phyloP scores from a whole-genome alignment of 495 filamentous ascomycete species.

The Aspergillus saccharolyticus region DNA sequence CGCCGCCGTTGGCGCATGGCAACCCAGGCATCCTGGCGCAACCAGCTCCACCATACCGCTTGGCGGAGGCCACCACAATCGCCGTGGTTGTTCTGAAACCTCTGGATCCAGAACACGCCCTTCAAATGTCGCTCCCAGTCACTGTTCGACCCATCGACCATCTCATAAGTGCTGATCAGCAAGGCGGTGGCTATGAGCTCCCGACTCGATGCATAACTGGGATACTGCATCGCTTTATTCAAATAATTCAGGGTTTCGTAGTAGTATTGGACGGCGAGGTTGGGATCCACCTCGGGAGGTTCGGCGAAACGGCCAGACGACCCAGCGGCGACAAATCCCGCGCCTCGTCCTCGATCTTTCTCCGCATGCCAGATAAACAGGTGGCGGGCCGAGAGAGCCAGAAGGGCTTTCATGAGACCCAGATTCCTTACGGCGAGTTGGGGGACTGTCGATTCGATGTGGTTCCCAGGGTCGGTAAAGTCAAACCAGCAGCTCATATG shows the following conservation, averaged over 20 bases:
- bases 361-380: constrained; percentile 10
- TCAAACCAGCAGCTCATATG: constrained; percentile 21
- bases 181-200: constrained; percentile 25
- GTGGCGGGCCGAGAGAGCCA: constrained; percentile 24
- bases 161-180: constrained; percentile 27
- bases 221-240: constrained; percentile 24
- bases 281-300: constrained; percentile 6
- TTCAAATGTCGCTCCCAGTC: constrained; percentile 29
- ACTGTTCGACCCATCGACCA: constrained; percentile 25
- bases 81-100: constrained; percentile 24
- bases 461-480: constrained; percentile 20
- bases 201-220: constrained; percentile 18
- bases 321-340: background rate
- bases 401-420: constrained; percentile 26
- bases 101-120: constrained; percentile 27
- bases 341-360: background rate
- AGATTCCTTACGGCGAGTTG: constrained; percentile 24
- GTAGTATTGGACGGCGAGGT: constrained; percentile 25
- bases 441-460: constrained; percentile 20
- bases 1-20: constrained; percentile 27
- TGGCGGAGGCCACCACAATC: constrained; percentile 26
- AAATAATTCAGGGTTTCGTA: constrained; percentile 27
- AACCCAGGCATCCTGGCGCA: constrained; percentile 28
- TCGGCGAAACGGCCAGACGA: background rate
- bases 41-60: constrained; percentile 30